Base-by-base conservation (phyloP, 352 stramenopile genomes). In the Phytophthora fragariaefolia region DNA sequence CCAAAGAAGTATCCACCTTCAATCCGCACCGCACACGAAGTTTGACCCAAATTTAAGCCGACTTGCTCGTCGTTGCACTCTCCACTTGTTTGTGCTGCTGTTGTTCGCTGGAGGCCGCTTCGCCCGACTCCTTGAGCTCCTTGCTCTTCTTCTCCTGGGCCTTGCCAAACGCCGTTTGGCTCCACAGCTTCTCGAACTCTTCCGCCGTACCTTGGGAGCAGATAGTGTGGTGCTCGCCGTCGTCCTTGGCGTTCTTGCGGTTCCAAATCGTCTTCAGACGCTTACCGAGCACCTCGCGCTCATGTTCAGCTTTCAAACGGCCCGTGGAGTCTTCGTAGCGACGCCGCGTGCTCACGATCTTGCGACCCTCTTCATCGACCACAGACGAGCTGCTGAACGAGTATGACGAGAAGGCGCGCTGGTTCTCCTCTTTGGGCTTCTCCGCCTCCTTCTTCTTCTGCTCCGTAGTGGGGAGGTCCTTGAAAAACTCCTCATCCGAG, bases 241-340 rank as follows among this genome's bases (percentile, higher is more conserved):
- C 49, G 36, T 93, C 87, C 23, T 92, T 71, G 54, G 74, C 81
- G 60, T 71, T 54, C 63, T 85, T 74, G 64, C 82, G 83, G 68
- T 79, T 89, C 88, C 88, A 96, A n/a, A 86, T 67, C n/a, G 75
- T 90, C 75, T 89, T 83, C 27, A 94, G n/a, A 5, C 69, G 74
- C 45, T 85, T 84, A 10, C 73, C 83, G 7, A 78, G 58, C 6
- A 94, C 57, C 28, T 92, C 73, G n/a, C 88, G 85, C 61, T 96
- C 85, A 59, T 96, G 88, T 42, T 91, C 72, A 2, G 86, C 88
- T 77, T 96, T 96, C 52, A 96, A 59, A 10, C 85, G 84, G 1
- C 86, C 88, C 6, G 66, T 84, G 59, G 87, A 93, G 66, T 96
- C 87, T 49, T 94, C 86, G 63, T 96, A 96, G 67, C 86, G 87